Conservation (phyloP, 2,329 filamentous ascomycete species). For the Shiraia sp. region DNA sequence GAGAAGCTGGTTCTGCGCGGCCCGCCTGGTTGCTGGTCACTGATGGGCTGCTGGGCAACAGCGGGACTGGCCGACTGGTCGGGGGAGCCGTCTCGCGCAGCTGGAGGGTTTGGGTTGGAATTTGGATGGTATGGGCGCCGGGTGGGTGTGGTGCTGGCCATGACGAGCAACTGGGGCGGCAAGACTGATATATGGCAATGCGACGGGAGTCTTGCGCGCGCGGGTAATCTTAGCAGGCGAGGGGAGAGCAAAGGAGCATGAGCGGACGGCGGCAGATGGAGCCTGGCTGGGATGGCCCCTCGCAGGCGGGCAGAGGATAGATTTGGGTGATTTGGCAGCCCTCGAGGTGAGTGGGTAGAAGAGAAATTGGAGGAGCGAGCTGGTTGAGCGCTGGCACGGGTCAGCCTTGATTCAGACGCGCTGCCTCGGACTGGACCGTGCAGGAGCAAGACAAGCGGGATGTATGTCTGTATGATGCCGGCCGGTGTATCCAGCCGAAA, state of each 20-base stretch:
- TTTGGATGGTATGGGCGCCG: constrained; percentile 15
- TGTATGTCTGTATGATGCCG: no score
- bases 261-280: no score
- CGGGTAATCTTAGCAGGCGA: constrained; percentile 30
- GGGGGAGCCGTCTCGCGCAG: constrained; percentile 30
- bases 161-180: constrained; percentile 28
- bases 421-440: constrained; percentile 1
- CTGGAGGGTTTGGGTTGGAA: not conserved
- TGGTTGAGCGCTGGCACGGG: constrained; percentile 12
- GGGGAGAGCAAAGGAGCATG: constrained; percentile 25
- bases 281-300: constrained; percentile 17
- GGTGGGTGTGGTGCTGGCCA: constrained; percentile 30
- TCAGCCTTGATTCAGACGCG: constrained; percentile 4
- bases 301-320: constrained; percentile 3
- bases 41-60: constrained; percentile 19
- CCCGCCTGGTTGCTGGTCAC: constrained; percentile 19
- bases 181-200: constrained; percentile 25
- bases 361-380: constrained; percentile 28
- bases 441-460: no score
- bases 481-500: no score
- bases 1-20: constrained; percentile 39
- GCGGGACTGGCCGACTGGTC: constrained; percentile 26
- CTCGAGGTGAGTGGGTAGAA: not conserved
- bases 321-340: constrained; percentile 4
- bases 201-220: constrained; percentile 13